phyloP scores from a whole-genome alignment of 192 early-diverging fungal species.

The Umbelopsis sp. region DNA sequence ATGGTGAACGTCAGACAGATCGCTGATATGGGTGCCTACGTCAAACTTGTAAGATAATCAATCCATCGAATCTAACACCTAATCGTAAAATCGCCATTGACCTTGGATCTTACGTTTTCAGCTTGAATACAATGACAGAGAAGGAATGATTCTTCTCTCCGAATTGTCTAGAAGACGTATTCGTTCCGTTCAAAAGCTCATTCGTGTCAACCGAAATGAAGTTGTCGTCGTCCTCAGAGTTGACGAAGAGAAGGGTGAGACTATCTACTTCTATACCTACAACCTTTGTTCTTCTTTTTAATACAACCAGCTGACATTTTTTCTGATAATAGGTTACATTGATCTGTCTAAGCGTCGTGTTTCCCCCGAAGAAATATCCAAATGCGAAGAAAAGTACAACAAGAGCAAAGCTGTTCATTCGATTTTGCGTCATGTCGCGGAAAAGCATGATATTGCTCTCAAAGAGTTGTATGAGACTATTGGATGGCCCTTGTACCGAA shows the following conservation, averaged over 20 bases:
- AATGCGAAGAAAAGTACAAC: constrained; percentile 92
- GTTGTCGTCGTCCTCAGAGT: constrained; percentile 93
- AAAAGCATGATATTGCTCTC: constrained; percentile 78
- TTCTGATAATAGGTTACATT: constrained; percentile 77
- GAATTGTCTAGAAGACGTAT: constrained; percentile 96
- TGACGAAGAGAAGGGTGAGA: constrained; percentile 92
- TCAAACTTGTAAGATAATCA: constrained; percentile 64
- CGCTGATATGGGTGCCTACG: constrained; percentile 95
- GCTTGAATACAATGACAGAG: constrained; percentile 95
- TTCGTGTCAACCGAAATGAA: constrained; percentile 91
- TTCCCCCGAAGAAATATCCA: constrained; percentile 81
- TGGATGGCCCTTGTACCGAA: constrained; percentile 94
- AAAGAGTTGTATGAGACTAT: constrained; percentile 83
- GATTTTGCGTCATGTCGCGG: constrained; percentile 87
- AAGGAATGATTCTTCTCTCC: constrained; percentile 94
- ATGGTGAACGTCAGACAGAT: constrained; percentile 98
- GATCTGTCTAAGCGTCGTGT: constrained; percentile 96
- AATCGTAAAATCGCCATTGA: too few relatives aligned
- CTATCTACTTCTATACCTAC: neutral
- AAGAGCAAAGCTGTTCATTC: constrained; percentile 91
- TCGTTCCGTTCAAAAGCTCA: constrained; percentile 93
- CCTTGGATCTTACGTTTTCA: constrained; percentile 17
- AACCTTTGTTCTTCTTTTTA: neutral
- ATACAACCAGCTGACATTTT: neutral
- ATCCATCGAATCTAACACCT: neutral